A percentile compares a stretch with the other conserved stretches of the same genome.
phyloP scores from a whole-genome alignment of 495 filamentous ascomycete species.

The Jackrogersella multiformis region DNA sequence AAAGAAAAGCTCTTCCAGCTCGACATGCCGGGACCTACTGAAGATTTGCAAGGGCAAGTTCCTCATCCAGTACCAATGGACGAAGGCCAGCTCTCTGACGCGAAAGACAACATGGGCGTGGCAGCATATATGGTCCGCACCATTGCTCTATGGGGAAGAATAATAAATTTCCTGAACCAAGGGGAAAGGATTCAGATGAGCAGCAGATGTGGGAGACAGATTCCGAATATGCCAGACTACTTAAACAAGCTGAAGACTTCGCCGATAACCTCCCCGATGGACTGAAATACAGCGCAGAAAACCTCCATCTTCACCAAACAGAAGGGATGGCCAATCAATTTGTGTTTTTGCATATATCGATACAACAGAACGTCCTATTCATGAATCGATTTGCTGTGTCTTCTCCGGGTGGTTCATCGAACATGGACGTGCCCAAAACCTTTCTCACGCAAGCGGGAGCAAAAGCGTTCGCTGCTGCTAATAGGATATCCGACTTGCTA shows the following conservation, averaged over 20 bases:
- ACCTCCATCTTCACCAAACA: constrained; percentile 83
- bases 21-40: constrained; percentile 88
- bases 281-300: constrained; percentile 79
- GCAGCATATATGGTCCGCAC: constrained; percentile 89
- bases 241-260: constrained; percentile 76
- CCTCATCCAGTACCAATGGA: constrained; percentile 71
- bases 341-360: constrained; percentile 89
- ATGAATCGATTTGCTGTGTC: constrained; percentile 89
- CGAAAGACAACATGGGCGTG: constrained; percentile 90
- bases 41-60: constrained; percentile 79
- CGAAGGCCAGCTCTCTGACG: constrained; percentile 69
- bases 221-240: constrained; percentile 77
- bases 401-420: constrained; percentile 69
- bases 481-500: constrained; percentile 84
- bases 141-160: constrained; percentile 87
- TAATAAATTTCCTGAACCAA: constrained; percentile 90
- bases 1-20: constrained; percentile 90
- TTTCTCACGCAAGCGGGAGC: constrained; percentile 80
- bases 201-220: constrained; percentile 82
- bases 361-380: constrained; percentile 89
- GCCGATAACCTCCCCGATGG: constrained; percentile 71
- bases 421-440: constrained; percentile 78
- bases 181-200: constrained; percentile 85
- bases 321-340: constrained; percentile 91
- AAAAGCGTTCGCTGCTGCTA: constrained; percentile 86